These are phyloP conservation scores for Bertia moriformis DNA, from an alignment of 2,329 filamentous ascomycete genomes.

Conservation along the genomic window DNA sequence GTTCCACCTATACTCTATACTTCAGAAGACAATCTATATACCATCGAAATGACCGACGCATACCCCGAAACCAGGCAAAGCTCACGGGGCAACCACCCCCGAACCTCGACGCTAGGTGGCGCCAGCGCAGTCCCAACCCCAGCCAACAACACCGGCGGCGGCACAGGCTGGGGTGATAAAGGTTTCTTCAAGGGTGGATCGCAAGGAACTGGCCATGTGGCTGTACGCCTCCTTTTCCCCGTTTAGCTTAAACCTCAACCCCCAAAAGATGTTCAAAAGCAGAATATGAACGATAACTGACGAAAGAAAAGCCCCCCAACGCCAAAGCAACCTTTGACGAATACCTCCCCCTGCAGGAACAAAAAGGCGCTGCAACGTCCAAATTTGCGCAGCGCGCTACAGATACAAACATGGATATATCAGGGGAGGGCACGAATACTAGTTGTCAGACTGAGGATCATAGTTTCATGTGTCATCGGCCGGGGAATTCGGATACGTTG, in stretches of 20 bases:
- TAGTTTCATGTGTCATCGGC: constrained; percentile 12
- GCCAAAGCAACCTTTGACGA: background rate
- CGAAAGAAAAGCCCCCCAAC: background rate
- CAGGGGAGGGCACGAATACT: constrained; percentile 12
- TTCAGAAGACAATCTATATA: background rate
- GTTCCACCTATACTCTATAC: too few relatives aligned
- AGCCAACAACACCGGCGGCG: constrained; percentile 12
- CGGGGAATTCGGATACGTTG: constrained; percentile 11
- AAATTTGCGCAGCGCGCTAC: background rate
- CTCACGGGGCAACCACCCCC: constrained; percentile 4
- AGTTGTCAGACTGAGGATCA: constrained; percentile 15
- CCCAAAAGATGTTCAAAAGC: constrained; percentile 4
- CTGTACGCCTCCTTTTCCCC: too few relatives aligned
- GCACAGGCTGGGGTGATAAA: constrained; percentile 9
- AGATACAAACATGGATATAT: background rate
- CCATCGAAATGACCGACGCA: background rate
- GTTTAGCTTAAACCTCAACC: constrained; percentile 7
- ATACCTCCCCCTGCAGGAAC: background rate
- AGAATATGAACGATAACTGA: background rate
- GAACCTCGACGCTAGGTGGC: constrained; percentile 8
- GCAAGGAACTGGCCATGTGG: constrained; percentile 10
- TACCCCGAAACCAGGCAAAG: background rate
- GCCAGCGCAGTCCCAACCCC: constrained; percentile 11
- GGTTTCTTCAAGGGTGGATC: constrained; percentile 8
- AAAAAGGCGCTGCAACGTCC: background rate